Evolutionary conservation across 306 rosid species (phyloP).

Genomic region (Crotalaria pallida): DNA sequence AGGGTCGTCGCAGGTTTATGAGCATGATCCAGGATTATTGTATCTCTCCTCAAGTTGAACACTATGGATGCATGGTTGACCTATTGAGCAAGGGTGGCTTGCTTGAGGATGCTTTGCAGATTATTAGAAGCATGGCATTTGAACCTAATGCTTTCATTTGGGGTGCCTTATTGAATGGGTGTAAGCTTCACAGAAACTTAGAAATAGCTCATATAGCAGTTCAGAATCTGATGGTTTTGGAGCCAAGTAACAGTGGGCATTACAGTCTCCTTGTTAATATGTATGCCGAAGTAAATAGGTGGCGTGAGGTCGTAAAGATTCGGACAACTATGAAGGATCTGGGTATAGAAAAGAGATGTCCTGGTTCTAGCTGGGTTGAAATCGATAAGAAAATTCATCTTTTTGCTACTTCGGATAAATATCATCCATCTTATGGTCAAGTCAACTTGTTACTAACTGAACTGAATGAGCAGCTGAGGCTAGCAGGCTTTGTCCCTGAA

Average conservation of each 20-base stretch:
- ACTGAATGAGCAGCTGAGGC: slow-evolving; percentile 56
- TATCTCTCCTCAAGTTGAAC: slow-evolving; percentile 49
- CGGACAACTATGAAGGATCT: slow-evolving; percentile 57
- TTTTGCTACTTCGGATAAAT: slow-evolving; percentile 59
- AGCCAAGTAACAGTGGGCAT: slow-evolving; percentile 63
- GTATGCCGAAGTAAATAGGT: slow-evolving; percentile 57
- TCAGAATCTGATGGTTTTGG: slow-evolving; percentile 46
- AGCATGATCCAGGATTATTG: slow-evolving; percentile 55
- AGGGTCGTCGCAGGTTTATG: slow-evolving; percentile 48
- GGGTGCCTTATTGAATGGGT: slow-evolving; percentile 81
- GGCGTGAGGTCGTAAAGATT: slow-evolving; percentile 58
- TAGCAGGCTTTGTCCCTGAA: slow-evolving; percentile 42
- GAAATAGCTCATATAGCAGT: slow-evolving; percentile 51
- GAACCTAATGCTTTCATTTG: slow-evolving; percentile 63
- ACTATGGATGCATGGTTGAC: slow-evolving; percentile 85
- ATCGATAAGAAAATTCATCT: slow-evolving; percentile 40
- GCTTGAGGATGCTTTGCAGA: slow-evolving; percentile 59
- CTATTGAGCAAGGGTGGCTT: slow-evolving; percentile 75
- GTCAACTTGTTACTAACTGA: slow-evolving; percentile 41
- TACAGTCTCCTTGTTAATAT: slow-evolving; percentile 58
- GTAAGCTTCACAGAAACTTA: slow-evolving; percentile 59
- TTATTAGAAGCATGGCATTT: slow-evolving; percentile 49
- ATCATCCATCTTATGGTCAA: slow-evolving; percentile 44
- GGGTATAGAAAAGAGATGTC: slow-evolving; percentile 65
- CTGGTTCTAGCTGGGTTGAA: slow-evolving; percentile 84